Evolutionary conservation across 495 filamentous ascomycete species (phyloP).

Genomic region (Aspergillus avenaceus): DNA sequence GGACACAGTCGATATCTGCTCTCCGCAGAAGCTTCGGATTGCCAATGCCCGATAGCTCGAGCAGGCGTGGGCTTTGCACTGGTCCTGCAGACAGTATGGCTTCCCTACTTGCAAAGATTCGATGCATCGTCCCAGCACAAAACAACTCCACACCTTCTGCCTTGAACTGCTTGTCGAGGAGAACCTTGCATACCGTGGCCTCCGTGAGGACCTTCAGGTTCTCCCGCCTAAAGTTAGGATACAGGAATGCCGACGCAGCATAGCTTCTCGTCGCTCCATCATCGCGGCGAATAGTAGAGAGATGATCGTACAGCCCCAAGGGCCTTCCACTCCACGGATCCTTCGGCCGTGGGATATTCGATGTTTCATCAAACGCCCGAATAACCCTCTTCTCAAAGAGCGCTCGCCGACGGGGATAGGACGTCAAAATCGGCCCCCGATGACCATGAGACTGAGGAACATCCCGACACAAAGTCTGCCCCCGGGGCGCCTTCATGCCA

Average conservation of each 20-base stretch:
- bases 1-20: slow-evolving; percentile 28
- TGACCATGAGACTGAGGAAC: not conserved
- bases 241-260: slow-evolving; percentile 41
- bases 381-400: not conserved
- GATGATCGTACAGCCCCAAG: not conserved
- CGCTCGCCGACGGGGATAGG: slow-evolving; percentile 2
- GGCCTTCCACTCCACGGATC: not conserved
- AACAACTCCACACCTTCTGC: slow-evolving; percentile 31
- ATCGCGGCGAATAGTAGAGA: slow-evolving; percentile 25
- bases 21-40: slow-evolving; percentile 22
- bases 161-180: slow-evolving; percentile 24
- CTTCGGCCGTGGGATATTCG: slow-evolving; percentile 16
- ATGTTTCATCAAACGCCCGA: slow-evolving; percentile 13
- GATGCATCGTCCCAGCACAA: slow-evolving; percentile 9
- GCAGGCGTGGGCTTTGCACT: slow-evolving; percentile 48
- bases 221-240: slow-evolving; percentile 29
- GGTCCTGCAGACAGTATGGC: slow-evolving; percentile 51
- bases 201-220: slow-evolving; percentile 47
- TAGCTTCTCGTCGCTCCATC: slow-evolving; percentile 42
- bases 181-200: slow-evolving; percentile 39
- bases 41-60: slow-evolving; percentile 53
- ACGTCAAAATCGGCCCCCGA: not conserved
- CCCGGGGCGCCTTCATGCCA: no score
- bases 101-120: slow-evolving; percentile 28
- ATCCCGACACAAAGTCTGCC: no score